phyloP scores from a whole-genome alignment of 768 basidiomycete species.

The Leccinum aurantiacum region DNA sequence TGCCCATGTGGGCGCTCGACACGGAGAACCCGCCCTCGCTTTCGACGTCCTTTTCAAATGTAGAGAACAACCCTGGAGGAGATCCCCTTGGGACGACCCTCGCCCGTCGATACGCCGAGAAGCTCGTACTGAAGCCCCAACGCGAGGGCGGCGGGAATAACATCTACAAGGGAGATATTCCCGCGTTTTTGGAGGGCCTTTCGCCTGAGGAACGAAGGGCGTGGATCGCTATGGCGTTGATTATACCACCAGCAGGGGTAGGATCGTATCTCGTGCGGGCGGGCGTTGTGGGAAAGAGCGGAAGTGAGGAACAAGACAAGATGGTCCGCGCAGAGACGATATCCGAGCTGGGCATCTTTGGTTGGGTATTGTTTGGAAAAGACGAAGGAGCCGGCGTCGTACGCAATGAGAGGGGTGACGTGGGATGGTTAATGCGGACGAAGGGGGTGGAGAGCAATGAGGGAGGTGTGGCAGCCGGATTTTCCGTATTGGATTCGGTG shows the following conservation, averaged over 20 bases:
- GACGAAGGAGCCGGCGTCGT: conserved; percentile 34
- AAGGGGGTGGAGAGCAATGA: conserved; percentile 92
- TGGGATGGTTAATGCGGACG: conserved; percentile 84
- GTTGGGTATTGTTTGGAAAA: conserved; percentile 76
- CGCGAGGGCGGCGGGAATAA: conserved; percentile 99
- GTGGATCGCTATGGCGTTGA: conserved; percentile 97
- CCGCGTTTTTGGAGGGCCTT: conserved; percentile 66
- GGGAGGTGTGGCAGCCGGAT: conserved; percentile 46
- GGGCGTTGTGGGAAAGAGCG: not conserved
- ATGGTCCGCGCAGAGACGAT: conserved; percentile 68
- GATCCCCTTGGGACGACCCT: conserved; percentile 24
- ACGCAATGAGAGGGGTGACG: conserved; percentile 56
- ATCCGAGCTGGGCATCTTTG: conserved; percentile 91
- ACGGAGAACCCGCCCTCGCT: conserved; percentile 4
- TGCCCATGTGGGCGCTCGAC: conserved; percentile 84
- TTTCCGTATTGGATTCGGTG: conserved; percentile 71
- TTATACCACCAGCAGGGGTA: conserved; percentile 67
- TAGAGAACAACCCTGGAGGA: not conserved
- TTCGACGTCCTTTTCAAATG: not conserved
- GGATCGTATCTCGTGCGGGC: conserved; percentile 72
- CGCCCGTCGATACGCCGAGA: conserved; percentile 36
- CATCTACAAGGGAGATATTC: conserved; percentile 83
- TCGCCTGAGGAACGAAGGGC: conserved; percentile 64
- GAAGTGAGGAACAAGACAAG: conserved; percentile 1
- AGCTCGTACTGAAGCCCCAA: conserved; percentile 92